These are phyloP conservation scores for Sporisorium graminicola DNA, from an alignment of 1,284 basidiomycete species.

Conservation along the genomic window DNA sequence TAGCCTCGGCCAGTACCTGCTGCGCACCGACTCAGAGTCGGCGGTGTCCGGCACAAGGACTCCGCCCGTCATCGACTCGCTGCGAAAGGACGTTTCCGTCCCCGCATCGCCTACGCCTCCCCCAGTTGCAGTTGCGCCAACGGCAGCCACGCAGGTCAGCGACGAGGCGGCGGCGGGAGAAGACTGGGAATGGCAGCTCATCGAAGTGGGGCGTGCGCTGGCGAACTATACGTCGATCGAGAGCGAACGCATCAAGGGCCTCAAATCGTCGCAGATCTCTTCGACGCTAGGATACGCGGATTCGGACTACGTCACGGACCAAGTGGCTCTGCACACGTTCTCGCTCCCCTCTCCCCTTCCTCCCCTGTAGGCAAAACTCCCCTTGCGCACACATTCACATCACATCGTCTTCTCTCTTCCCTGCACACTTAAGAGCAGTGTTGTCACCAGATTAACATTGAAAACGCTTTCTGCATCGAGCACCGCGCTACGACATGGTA, in stretches of 20 bases:
- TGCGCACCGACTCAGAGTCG: conserved; percentile 24
- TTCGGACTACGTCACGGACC: conserved; percentile 93
- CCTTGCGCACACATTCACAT: background rate
- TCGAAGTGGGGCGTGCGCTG: conserved; percentile 92
- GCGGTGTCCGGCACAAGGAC: conserved; percentile 24
- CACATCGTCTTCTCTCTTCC: no score
- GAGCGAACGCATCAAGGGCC: conserved; percentile 86
- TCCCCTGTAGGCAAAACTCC: background rate
- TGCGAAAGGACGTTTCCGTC: conserved; percentile 21
- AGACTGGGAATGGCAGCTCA: conserved; percentile 76
- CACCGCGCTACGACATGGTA: conserved; percentile 50
- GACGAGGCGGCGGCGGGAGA: background rate
- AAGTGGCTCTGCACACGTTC: conserved; percentile 56
- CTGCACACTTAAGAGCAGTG: no score
- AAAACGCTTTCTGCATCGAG: background rate
- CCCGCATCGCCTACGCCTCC: background rate
- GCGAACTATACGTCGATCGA: conserved; percentile 96
- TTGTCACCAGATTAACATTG: background rate
- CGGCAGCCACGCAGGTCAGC: background rate
- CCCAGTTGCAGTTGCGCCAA: background rate
- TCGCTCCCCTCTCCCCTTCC: conserved; percentile 19
- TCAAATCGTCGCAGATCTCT: conserved; percentile 77
- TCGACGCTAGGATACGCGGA: conserved; percentile 90
- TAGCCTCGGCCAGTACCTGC: conserved; percentile 37
- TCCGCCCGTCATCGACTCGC: conserved; percentile 44